phyloP scores from a whole-genome alignment of 2,329 filamentous ascomycete species.

The Pyrenochaeta sp. region DNA sequence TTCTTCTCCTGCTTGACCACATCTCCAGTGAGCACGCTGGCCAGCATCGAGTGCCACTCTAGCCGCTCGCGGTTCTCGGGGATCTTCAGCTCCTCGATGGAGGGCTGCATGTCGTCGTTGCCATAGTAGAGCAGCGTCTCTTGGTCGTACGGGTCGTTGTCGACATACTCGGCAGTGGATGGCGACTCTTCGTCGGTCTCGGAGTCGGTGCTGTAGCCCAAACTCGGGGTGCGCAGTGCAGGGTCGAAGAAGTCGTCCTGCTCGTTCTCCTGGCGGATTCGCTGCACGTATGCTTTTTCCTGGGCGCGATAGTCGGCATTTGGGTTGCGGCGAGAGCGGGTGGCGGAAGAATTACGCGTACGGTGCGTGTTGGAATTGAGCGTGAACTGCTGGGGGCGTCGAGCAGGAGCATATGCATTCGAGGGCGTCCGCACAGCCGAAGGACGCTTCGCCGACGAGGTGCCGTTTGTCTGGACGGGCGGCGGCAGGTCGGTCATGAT shows the following conservation, averaged over 20 bases:
- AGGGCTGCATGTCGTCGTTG: conserved; percentile 87
- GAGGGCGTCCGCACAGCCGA: conserved; percentile 56
- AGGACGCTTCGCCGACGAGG: conserved; percentile 47
- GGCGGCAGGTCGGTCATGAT: conserved; percentile 38
- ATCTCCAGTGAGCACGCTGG: conserved; percentile 93
- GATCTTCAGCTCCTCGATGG: conserved; percentile 87
- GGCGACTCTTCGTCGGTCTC: conserved; percentile 93
- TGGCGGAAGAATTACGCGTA: conserved; percentile 65
- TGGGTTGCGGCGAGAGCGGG: conserved; percentile 67
- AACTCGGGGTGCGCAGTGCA: conserved; percentile 73
- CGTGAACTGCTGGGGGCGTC: conserved; percentile 58
- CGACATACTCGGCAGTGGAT: conserved; percentile 81
- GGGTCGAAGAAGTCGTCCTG: conserved; percentile 73
- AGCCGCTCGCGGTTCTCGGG: conserved; percentile 87
- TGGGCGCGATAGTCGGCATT: conserved; percentile 81
- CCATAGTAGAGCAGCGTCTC: conserved; percentile 93
- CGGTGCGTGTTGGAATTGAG: conserved; percentile 55
- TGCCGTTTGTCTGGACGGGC: conserved; percentile 36
- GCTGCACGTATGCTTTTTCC: conserved; percentile 93
- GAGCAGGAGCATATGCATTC: conserved; percentile 60
- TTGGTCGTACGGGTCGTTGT: conserved; percentile 85
- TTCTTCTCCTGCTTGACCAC: conserved; percentile 99
- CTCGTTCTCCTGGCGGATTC: conserved; percentile 79
- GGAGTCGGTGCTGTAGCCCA: conserved; percentile 75
- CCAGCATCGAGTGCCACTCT: conserved; percentile 98